Evolutionary conservation across 2,329 filamentous ascomycete species (phyloP).

Genomic region (Nannizzia gypsea): DNA sequence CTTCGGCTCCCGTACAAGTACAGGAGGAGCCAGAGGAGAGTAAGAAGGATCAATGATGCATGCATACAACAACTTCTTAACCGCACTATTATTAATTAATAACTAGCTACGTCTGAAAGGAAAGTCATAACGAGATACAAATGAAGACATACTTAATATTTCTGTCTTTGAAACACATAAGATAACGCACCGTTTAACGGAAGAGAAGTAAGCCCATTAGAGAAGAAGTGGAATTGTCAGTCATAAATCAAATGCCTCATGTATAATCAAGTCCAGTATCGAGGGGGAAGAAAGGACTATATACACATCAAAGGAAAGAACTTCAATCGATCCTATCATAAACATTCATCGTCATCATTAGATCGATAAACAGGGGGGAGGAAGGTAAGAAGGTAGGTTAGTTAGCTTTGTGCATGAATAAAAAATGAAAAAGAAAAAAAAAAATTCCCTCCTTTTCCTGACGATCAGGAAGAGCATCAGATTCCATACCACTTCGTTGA

Average conservation of each 20-base stretch:
- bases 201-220: background rate
- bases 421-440: too few species aligned
- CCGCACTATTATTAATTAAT: background rate
- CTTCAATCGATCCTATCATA: conserved; percentile 1
- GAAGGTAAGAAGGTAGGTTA: too few species aligned
- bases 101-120: background rate
- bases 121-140: background rate
- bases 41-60: conserved; percentile 9
- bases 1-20: conserved; percentile 15
- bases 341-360: conserved; percentile 4
- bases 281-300: background rate
- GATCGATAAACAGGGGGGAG: background rate
- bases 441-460: background rate
- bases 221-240: background rate
- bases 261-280: conserved; percentile 1
- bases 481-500: background rate
- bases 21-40: conserved; percentile 7
- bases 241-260: conserved; percentile 3
- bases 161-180: too few species aligned
- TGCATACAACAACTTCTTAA: too few species aligned
- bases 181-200: too few species aligned
- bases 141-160: background rate
- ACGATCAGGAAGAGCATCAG: background rate
- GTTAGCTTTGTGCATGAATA: background rate
- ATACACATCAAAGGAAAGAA: background rate